A percentile compares a stretch with the other conserved stretches of the same genome.
phyloP scores from a whole-genome alignment of 257 asterid species.

The Nicotiana paniculata region DNA sequence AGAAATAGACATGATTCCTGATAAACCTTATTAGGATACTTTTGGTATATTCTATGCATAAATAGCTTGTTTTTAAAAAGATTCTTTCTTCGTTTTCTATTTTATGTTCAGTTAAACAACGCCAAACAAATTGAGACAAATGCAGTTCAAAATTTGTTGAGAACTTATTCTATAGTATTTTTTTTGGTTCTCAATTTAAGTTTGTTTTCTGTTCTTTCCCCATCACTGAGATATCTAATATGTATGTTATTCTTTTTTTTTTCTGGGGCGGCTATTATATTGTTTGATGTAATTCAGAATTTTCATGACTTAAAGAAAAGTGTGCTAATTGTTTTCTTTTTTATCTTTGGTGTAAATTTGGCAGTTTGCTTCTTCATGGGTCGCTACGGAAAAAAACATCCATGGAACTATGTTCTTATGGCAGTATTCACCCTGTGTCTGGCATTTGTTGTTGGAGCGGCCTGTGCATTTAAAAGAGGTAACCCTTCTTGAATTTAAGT shows the following conservation, averaged over 20 bases:
- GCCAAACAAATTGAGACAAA: not conserved
- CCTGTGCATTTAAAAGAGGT: conserved; percentile 45
- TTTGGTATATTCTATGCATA: not conserved
- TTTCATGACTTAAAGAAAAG: not conserved
- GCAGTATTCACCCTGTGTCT: conserved; percentile 48
- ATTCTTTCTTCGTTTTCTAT: no score
- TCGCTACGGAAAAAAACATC: conserved; percentile 38
- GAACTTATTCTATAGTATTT: no score
- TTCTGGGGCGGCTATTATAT: not conserved
- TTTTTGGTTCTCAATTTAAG: not conserved
- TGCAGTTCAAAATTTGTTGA: not conserved
- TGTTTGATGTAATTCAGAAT: not conserved
- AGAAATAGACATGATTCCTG: not conserved
- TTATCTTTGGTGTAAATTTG: not conserved
- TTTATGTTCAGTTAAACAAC: not conserved
- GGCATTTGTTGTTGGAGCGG: conserved; percentile 46
- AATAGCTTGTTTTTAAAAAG: no score
- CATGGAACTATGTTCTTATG: conserved; percentile 59
- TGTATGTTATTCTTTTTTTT: not conserved
- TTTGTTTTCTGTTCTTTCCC: not conserved
- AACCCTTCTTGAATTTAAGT: not conserved
- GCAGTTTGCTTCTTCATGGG: conserved; percentile 50
- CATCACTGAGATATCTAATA: not conserved
- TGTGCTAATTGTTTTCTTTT: not conserved
- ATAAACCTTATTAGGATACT: not conserved